Base-by-base conservation (phyloP, 306 rosid genomes). In the Albizia julibrissin region DNA sequence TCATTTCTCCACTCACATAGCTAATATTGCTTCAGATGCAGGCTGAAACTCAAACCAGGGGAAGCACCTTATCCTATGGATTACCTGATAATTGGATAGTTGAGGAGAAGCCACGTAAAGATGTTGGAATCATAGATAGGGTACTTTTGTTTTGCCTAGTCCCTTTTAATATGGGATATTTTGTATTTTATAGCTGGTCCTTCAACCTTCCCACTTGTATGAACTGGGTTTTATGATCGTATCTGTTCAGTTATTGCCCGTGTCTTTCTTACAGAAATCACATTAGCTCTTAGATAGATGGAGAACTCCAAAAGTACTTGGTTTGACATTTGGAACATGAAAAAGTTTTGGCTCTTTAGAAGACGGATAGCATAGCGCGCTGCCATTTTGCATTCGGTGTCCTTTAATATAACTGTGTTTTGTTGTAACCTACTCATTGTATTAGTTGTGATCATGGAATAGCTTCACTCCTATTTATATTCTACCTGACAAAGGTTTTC, bases 81-180 rank as follows among this genome's bases (percentile, higher is more conserved):
- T 86, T 85, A 80, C 90, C 89, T 24, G 83, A 80, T 79, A 85
- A 58, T 81, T 84, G 90, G 85, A 81, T 64, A 72, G 73, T 87
- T 47, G 82, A 80, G 85, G 83, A 75, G 83, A 80, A 27, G 52
- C 84, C 49, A 10, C 83, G 89, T 34, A 39, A 77, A 14, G 52
- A 77, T 79, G 54, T 67, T 43, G 58, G 68, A 81, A 37, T 49
- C 18, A 6, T 13, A 40, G 67, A 85, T 82, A 87, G 50, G 88
- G 89, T 89, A 90, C 44, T 54, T 77, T 42, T 73, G 69, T 40
- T 72, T 68, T 79, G 27, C 19, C 24, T 11, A 22, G 12, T 12
- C 66, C n/a, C 68, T 59, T 52, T 46, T 85, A 74, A 6, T 44
- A 64, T 19, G 6, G 77, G 72, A 66, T 42, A 37, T 59, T 14